phyloP scores from a whole-genome alignment of 2,329 filamentous ascomycete species.

The Clonostachys rosea region DNA sequence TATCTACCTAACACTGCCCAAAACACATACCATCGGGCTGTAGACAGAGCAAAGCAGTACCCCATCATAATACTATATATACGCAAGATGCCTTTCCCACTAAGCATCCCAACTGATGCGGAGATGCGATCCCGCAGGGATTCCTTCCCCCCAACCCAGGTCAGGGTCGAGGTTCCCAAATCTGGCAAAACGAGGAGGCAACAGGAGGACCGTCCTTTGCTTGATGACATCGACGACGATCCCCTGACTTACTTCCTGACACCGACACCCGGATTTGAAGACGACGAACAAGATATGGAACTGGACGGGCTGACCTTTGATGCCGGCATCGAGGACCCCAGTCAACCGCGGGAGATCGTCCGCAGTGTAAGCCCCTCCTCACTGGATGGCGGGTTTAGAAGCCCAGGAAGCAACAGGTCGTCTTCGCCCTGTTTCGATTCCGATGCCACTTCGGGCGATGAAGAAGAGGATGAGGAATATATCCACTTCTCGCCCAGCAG shows the following conservation, averaged over 20 bases:
- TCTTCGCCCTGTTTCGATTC: conserved; percentile 29
- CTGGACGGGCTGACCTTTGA: conserved; percentile 46
- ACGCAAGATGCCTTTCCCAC: background rate
- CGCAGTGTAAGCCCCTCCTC: conserved; percentile 54
- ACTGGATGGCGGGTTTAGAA: conserved; percentile 41
- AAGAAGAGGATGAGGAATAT: conserved; percentile 45
- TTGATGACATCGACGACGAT: conserved; percentile 46
- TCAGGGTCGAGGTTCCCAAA: conserved; percentile 36
- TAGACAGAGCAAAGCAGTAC: no score
- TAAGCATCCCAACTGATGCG: conserved; percentile 26
- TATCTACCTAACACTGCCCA: no score
- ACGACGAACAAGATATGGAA: conserved; percentile 30
- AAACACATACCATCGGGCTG: no score
- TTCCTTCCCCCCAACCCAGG: conserved; percentile 48
- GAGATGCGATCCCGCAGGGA: conserved; percentile 29
- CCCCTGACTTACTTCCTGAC: conserved; percentile 54
- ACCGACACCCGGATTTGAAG: conserved; percentile 35
- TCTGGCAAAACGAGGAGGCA: conserved; percentile 22
- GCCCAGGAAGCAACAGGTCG: conserved; percentile 19
- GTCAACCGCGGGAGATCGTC: conserved; percentile 36
- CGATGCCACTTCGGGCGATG: conserved; percentile 37
- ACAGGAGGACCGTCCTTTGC: conserved; percentile 32
- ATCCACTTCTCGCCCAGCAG: conserved; percentile 38
- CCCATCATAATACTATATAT: background rate
- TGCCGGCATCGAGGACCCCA: conserved; percentile 50